Percentiles rank a stretch among this genome's conserved stretches.
Evolutionary conservation across 305 asterid genomes (phyloP).

Genomic region (Solanum hybrid): DNA sequence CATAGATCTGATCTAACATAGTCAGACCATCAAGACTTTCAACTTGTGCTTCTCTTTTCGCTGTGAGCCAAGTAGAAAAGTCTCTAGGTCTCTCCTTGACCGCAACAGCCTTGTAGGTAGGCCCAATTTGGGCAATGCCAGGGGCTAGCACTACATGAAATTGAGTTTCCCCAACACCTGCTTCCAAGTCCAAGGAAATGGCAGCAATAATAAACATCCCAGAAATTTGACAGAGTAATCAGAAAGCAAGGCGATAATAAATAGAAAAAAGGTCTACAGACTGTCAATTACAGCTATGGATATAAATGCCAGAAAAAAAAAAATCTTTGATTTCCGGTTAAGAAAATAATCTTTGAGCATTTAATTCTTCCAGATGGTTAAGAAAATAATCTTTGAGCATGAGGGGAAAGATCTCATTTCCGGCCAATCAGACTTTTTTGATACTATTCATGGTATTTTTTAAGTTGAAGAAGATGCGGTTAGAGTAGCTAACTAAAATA

Average conservation of each 20-base stretch:
- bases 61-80: slow-evolving; percentile 55
- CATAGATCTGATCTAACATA: slow-evolving; percentile 42
- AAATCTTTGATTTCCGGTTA: not conserved
- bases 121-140: slow-evolving; percentile 62
- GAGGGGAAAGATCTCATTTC: not conserved
- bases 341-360: not conserved
- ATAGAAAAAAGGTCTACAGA: not conserved
- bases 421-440: not conserved
- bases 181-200: not conserved
- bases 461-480: not conserved
- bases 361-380: not conserved
- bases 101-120: slow-evolving; percentile 48
- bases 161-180: slow-evolving; percentile 57
- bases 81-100: slow-evolving; percentile 25
- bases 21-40: slow-evolving; percentile 63
- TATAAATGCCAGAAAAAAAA: not conserved
- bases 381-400: not conserved
- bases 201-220: not conserved
- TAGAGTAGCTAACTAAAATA: not conserved
- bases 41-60: slow-evolving; percentile 36
- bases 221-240: slow-evolving; percentile 1
- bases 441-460: not conserved
- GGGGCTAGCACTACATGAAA: slow-evolving; percentile 55
- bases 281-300: not conserved
- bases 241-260: not conserved